A percentile compares a stretch with the other conserved stretches of the same genome.
Evolutionary conservation across 768 basidiomycete genomes (phyloP).

Genomic region (Suillus bovinus): DNA sequence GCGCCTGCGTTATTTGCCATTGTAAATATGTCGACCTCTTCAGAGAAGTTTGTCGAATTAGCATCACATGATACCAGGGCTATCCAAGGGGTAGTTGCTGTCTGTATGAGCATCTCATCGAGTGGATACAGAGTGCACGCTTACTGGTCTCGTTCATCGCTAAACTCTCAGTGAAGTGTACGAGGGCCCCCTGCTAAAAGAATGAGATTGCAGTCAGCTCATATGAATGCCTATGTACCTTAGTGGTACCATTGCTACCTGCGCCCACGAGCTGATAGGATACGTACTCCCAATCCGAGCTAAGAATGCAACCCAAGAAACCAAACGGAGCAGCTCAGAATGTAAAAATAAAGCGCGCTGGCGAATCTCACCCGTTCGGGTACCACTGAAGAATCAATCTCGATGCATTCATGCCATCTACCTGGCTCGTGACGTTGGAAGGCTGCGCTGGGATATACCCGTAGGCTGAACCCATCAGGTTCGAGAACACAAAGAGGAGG

Average conservation of each 20-base stretch:
- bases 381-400: constrained; percentile 64
- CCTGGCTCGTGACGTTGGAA: constrained; percentile 61
- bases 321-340: constrained; percentile 13
- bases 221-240: constrained; percentile 41
- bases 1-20: constrained; percentile 79
- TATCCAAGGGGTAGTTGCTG: constrained; percentile 80
- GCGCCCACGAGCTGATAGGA: constrained; percentile 60
- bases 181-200: constrained; percentile 64
- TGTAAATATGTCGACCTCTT: constrained; percentile 76
- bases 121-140: constrained; percentile 16
- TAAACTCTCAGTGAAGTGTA: constrained; percentile 76
- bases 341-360: constrained; percentile 2
- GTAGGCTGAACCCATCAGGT: constrained; percentile 14
- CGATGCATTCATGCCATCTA: constrained; percentile 58
- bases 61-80: constrained; percentile 83
- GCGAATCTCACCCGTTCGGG: constrained; percentile 43
- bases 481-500: constrained; percentile 11
- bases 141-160: constrained; percentile 48
- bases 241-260: constrained; percentile 49
- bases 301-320: constrained; percentile 20
- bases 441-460: constrained; percentile 74
- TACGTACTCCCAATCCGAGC: constrained; percentile 54
- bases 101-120: constrained; percentile 12
- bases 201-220: constrained; percentile 2
- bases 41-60: constrained; percentile 67